These are phyloP conservation scores for Calonectria hawksworthii DNA, from an alignment of 2,329 filamentous ascomycete genomes.

Conservation along the genomic window DNA sequence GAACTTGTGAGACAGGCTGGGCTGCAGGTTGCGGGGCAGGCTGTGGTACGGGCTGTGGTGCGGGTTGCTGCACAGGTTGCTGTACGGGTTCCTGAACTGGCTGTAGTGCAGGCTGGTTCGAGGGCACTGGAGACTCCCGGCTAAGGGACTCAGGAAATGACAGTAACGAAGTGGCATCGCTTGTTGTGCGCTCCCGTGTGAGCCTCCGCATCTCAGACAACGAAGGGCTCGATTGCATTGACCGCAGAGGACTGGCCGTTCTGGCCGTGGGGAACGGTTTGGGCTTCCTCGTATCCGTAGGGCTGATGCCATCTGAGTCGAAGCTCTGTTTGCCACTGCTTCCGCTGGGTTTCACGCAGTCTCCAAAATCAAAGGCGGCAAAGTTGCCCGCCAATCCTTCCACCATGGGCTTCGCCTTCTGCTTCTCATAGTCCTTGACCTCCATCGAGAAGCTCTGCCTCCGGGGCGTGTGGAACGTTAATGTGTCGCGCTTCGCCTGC, in stretches of 20 bases:
- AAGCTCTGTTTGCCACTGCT: constrained; percentile 35
- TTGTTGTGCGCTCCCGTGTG: constrained; percentile 38
- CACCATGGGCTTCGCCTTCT: constrained; percentile 38
- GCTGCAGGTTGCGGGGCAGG: constrained; percentile 20
- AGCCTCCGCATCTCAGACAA: constrained; percentile 35
- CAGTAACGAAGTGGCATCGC: constrained; percentile 41
- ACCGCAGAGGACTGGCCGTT: constrained; percentile 41
- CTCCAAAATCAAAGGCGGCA: constrained; percentile 55
- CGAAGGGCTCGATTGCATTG: constrained; percentile 45
- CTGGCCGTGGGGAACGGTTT: constrained; percentile 33
- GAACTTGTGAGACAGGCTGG: constrained; percentile 29
- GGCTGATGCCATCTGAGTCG: constrained; percentile 36
- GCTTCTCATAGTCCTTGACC: constrained; percentile 53
- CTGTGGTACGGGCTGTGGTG: constrained; percentile 22
- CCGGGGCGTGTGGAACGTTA: constrained; percentile 60
- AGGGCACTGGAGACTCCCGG: constrained; percentile 15
- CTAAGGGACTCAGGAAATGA: constrained; percentile 24
- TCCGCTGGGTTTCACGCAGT: constrained; percentile 40
- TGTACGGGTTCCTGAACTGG: not conserved
- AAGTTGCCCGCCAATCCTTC: constrained; percentile 57
- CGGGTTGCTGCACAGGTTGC: not conserved
- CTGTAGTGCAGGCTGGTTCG: not conserved
- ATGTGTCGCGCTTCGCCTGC: constrained; percentile 64
- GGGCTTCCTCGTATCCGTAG: constrained; percentile 38
- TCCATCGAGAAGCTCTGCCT: constrained; percentile 65